These are phyloP conservation scores for Cryptosporidium sp. DNA, from an alignment of 169 alveolate genomes.

Conservation along the genomic window DNA sequence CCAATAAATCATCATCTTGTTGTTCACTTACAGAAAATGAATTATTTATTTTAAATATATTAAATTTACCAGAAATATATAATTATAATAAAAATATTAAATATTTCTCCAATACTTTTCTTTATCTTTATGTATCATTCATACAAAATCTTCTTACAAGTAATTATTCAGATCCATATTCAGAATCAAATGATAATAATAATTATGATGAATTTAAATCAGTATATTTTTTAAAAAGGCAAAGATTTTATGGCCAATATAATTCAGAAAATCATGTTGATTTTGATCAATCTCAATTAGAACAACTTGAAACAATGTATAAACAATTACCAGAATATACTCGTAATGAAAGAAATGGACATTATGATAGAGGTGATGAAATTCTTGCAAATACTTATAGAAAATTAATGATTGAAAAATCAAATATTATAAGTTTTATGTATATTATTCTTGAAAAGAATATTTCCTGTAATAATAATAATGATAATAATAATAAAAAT, in stretches of 20 bases:
- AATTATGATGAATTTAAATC: not conserved
- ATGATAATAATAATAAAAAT: not conserved
- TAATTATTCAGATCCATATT: conserved; percentile 49
- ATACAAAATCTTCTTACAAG: conserved; percentile 53
- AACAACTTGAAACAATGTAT: conserved; percentile 51
- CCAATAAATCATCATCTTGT: not conserved
- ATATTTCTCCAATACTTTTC: not conserved
- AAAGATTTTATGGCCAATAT: conserved; percentile 21
- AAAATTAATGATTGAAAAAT: conserved; percentile 17
- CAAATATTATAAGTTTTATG: conserved; percentile 17
- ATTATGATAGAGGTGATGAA: conserved; percentile 71
- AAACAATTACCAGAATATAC: conserved; percentile 47
- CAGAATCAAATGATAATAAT: conserved; percentile 12
- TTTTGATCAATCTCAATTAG: conserved; percentile 56
- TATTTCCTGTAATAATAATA: not conserved
- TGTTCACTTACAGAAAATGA: not conserved
- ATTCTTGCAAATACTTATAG: conserved; percentile 31
- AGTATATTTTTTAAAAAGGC: conserved; percentile 30
- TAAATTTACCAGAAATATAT: conserved; percentile 31
- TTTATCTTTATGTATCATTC: conserved; percentile 33
- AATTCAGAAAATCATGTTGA: conserved; percentile 45
- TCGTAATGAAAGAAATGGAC: conserved; percentile 25
- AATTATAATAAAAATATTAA: conserved; percentile 2
- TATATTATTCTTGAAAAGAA: conserved; percentile 13
- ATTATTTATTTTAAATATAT: conserved; percentile 15